Conservation (phyloP, 257 asterid species). For the Ilex aquifolium region DNA sequence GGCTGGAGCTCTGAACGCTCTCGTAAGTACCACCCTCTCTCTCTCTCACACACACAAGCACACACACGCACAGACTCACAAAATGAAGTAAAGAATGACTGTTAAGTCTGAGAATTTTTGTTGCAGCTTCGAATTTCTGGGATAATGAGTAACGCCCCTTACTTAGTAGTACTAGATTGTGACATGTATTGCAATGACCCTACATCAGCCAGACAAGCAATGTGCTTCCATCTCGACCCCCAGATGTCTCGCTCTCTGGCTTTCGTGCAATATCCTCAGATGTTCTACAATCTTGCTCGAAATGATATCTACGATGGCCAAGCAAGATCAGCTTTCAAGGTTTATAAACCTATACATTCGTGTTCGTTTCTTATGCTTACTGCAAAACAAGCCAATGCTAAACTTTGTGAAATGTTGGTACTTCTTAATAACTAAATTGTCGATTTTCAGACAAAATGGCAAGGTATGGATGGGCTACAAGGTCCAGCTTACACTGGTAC, state of each 20-base stretch:
- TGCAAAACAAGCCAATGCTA: neutral
- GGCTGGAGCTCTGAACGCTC: conserved; percentile 64
- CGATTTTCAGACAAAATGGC: conserved; percentile 55
- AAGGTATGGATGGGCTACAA: conserved; percentile 84
- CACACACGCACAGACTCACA: no score
- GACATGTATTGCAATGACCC: conserved; percentile 72
- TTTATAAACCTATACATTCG: neutral
- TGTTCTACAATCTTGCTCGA: conserved; percentile 62
- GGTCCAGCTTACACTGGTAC: conserved; percentile 73
- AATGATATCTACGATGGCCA: conserved; percentile 80
- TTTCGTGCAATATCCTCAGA: conserved; percentile 68
- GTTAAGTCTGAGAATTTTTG: neutral
- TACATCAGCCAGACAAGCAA: conserved; percentile 63
- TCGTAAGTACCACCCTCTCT: conserved; percentile 22
- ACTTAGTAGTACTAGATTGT: conserved; percentile 47
- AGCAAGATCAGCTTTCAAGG: conserved; percentile 71
- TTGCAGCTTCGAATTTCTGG: conserved; percentile 68
- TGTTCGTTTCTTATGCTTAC: no score
- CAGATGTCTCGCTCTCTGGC: conserved; percentile 35
- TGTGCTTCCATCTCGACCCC: conserved; percentile 65
- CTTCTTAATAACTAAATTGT: no score
- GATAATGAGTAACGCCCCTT: conserved; percentile 75
- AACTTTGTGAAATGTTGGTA: no score
- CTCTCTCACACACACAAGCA: no score
- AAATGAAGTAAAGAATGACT: no score